Evolutionary conservation across 140 eudicot genomes (phyloP).

Genomic region (Anethum foeniculum): DNA sequence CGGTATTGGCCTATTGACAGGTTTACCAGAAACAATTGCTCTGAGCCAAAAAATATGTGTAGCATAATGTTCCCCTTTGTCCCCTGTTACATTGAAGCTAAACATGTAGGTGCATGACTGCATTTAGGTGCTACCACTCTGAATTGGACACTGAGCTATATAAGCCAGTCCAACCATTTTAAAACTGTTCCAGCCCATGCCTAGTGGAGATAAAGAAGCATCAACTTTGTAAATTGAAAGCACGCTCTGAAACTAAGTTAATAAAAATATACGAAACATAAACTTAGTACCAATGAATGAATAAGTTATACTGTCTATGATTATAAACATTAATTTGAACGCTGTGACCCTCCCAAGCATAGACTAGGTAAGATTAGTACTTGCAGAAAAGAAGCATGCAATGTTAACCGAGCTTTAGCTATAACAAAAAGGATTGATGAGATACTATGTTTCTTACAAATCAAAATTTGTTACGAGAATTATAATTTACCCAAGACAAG

Average conservation of each 20-base stretch:
- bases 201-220: conserved; percentile 12
- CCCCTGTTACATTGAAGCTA: conserved; percentile 32
- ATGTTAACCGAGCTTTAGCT: too few relatives aligned
- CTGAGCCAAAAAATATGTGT: conserved; percentile 39
- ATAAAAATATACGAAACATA: background rate
- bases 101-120: conserved; percentile 9
- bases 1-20: conserved; percentile 29
- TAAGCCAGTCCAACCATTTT: conserved; percentile 77
- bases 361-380: conserved; percentile 17
- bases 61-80: conserved; percentile 43
- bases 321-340: conserved; percentile 53
- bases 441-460: too few relatives aligned
- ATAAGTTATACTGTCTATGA: conserved; percentile 64
- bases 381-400: background rate
- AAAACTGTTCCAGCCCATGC: conserved; percentile 71
- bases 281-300: conserved; percentile 54
- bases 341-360: conserved; percentile 60
- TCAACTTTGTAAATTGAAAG: too few relatives aligned
- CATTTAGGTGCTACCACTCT: conserved; percentile 31
- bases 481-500: too few relatives aligned
- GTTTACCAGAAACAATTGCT: conserved; percentile 31
- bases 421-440: too few relatives aligned
- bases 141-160: conserved; percentile 69
- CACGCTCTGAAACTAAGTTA: too few relatives aligned
- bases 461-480: too few relatives aligned